Evolutionary conservation across 768 basidiomycete species (phyloP), one percentile per base, ranked within the genome.

Genomic region (Podaxis carcinomalis): DNA sequence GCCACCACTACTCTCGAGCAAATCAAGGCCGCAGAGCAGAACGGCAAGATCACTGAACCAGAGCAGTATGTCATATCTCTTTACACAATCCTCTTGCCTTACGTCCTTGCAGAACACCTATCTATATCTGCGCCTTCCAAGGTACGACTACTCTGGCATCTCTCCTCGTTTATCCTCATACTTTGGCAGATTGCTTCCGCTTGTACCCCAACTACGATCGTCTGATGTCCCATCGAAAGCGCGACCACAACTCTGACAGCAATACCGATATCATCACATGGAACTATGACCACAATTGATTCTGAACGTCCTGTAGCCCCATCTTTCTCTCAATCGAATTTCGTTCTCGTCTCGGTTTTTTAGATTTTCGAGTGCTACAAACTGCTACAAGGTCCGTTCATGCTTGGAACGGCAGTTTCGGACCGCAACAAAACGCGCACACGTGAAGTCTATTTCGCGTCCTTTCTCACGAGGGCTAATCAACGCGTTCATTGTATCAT

Each of bases 61-160:
- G 67, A 79, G 54, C 83, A 88, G 90, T 91, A 68, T 54, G 86
- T 77, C 16, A n/a, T 19, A 37, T 6, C n/a, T 14, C 58, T 47
- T 9, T 23, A 51, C 27, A 21, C 25, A 27, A 13, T 19, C 19
- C 42, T 57, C 13, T 28, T 6, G 6, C 16, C 36, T 40, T 19
- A 23, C 36, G 32, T 28, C 36, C 28, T 44, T 23, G 55, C 44
- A 92, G 91, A 63, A 92, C 90, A 1, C 85, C 89, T 0, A 88
- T 93, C n/a, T 90, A 83, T 69, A 91, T 93, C 59, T 93, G 91
- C 66, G 86, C 79, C 3, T 75, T 88, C 37, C 72, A 81, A 66
- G 80, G 88, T 87, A 71, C 46, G 71, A 68, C 35, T 36, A 27
- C n/a, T 50, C 28, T 13, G 6, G 27, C 47, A 47, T 47, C 27